Conservation (phyloP, 1,284 basidiomycete species). For the Rhodotorula sp. region DNA sequence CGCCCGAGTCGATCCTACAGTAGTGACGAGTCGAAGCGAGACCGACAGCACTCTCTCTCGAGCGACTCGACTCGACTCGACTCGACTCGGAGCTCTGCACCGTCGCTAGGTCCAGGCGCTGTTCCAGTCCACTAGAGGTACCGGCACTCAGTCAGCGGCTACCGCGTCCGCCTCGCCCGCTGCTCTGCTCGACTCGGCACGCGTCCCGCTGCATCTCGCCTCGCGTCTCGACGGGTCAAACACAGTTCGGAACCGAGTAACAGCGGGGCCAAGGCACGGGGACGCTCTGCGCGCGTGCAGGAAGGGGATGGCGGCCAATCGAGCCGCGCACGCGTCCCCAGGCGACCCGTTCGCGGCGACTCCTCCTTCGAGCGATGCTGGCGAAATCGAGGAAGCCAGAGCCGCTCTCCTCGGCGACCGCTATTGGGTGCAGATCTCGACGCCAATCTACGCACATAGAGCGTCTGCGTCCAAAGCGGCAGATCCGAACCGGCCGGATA, state of each 20-base stretch:
- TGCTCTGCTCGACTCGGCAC: not conserved
- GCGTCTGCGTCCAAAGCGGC: not conserved
- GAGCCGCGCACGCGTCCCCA: not conserved
- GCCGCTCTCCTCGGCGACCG: constrained; percentile 4
- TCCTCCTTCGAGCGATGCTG: constrained; percentile 18
- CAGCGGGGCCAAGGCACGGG: not conserved
- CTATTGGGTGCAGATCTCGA: constrained; percentile 6
- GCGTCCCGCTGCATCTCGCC: too few species aligned
- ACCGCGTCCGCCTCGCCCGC: not conserved
- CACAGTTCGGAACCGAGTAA: not conserved
- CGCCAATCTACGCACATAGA: not conserved
- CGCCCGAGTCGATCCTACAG: too few species aligned
- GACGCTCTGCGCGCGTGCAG: not conserved
- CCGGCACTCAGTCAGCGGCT: not conserved
- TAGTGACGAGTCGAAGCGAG: not conserved
- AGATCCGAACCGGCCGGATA: not conserved
- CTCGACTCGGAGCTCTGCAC: too few species aligned
- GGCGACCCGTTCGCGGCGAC: not conserved
- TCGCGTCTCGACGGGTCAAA: not conserved
- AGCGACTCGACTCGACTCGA: too few species aligned
- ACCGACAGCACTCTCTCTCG: too few species aligned
- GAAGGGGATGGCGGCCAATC: not conserved
- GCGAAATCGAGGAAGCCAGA: constrained; percentile 21
- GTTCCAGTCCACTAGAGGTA: too few species aligned
- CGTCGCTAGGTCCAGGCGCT: not conserved